phyloP scores from a whole-genome alignment of 2,329 filamentous ascomycete species.

The Chlorencoelia australis region DNA sequence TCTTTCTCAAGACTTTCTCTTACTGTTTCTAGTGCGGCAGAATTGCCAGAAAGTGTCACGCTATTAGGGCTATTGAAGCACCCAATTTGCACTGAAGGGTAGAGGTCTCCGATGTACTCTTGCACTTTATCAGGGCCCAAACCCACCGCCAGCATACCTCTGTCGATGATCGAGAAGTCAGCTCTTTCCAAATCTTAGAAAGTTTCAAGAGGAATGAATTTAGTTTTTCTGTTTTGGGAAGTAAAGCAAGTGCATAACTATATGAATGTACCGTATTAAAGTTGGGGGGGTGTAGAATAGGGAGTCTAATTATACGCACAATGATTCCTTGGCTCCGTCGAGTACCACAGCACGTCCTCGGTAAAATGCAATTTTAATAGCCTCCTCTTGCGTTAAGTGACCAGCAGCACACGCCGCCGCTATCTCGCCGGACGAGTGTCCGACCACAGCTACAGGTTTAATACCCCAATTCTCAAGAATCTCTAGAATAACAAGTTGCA shows the following conservation, averaged over 20 bases:
- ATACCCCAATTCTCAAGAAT: constrained; percentile 35
- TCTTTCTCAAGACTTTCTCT: constrained; percentile 9
- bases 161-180: neutral
- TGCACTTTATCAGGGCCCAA: constrained; percentile 6
- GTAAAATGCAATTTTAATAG: constrained; percentile 11
- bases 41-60: constrained; percentile 19
- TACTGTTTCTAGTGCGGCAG: constrained; percentile 3
- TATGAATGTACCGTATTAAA: too few relatives aligned
- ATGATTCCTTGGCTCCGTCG: neutral
- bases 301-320: too few relatives aligned
- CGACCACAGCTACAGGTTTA: constrained; percentile 29
- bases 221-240: too few relatives aligned
- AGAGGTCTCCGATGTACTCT: constrained; percentile 1
- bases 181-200: too few relatives aligned
- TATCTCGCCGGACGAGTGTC: constrained; percentile 39
- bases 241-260: too few relatives aligned
- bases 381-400: constrained; percentile 16
- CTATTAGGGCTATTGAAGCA: constrained; percentile 23
- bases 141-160: constrained; percentile 12
- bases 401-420: constrained; percentile 35
- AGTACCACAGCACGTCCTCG: constrained; percentile 5
- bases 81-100: constrained; percentile 13
- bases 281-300: too few relatives aligned
- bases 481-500: constrained; percentile 36
- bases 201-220: too few relatives aligned